phyloP scores from a whole-genome alignment of 2,329 filamentous ascomycete species.

The Hymenoscyphus repandus region DNA sequence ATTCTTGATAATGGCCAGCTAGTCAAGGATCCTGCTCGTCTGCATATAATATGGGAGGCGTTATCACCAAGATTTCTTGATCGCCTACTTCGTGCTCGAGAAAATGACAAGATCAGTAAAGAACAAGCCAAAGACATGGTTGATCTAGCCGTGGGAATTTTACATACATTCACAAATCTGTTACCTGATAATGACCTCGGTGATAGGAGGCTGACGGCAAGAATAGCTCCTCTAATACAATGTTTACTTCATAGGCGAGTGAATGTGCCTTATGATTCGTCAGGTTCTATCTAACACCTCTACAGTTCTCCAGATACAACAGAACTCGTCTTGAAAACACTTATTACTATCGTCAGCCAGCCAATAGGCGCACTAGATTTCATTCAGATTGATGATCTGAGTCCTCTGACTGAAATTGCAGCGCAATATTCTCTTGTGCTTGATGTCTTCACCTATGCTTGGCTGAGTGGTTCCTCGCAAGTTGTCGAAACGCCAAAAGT shows the following conservation, averaged over 20 bases:
- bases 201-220: slow-evolving; percentile 43
- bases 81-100: slow-evolving; percentile 53
- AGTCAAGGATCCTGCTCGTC: slow-evolving; percentile 39
- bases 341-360: slow-evolving; percentile 50
- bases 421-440: slow-evolving; percentile 48
- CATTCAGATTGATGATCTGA: slow-evolving; percentile 45
- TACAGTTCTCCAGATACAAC: slow-evolving; percentile 48
- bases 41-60: slow-evolving; percentile 52
- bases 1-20: slow-evolving; percentile 56
- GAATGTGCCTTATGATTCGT: not conserved
- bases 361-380: slow-evolving; percentile 46
- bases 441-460: slow-evolving; percentile 51
- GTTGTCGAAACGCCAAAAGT: slow-evolving; percentile 27
- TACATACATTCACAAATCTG: slow-evolving; percentile 56
- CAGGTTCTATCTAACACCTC: slow-evolving; percentile 5
- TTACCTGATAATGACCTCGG: slow-evolving; percentile 44
- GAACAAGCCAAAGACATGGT: slow-evolving; percentile 54
- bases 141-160: slow-evolving; percentile 55
- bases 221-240: slow-evolving; percentile 49
- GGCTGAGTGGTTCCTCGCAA: slow-evolving; percentile 43
- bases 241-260: slow-evolving; percentile 50
- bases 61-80: slow-evolving; percentile 60
- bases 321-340: slow-evolving; percentile 48
- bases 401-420: slow-evolving; percentile 51
- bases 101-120: slow-evolving; percentile 30